Percentiles rank a stretch among this genome's conserved stretches.
phyloP scores from a whole-genome alignment of 352 stramenopile genomes.

The Phytophthora constricta region DNA sequence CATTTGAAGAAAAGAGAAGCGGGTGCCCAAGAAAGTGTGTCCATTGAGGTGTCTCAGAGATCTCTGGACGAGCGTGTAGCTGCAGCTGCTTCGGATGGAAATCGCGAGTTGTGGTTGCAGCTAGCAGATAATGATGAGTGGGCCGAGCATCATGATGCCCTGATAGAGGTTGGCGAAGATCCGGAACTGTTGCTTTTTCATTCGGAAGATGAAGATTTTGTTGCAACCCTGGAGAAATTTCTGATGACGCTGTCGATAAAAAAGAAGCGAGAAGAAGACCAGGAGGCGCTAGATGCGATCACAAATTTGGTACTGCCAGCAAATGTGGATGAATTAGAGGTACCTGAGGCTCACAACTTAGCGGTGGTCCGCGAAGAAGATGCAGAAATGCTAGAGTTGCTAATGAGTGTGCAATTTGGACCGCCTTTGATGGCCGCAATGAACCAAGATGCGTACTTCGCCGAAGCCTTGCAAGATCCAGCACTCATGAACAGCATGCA shows the following conservation, averaged over 20 bases:
- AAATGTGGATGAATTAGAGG: constrained; percentile 30
- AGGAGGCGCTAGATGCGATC: constrained; percentile 22
- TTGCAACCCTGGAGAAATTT: constrained; percentile 43
- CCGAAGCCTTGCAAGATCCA: constrained; percentile 54
- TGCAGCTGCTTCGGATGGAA: constrained; percentile 22
- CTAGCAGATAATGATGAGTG: constrained; percentile 34
- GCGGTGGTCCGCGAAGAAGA: constrained; percentile 15
- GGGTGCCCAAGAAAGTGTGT: not conserved
- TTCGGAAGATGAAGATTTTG: constrained; percentile 55
- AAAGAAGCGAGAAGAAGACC: constrained; percentile 31
- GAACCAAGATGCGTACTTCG: constrained; percentile 65
- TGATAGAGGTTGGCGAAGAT: constrained; percentile 73
- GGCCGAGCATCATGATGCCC: constrained; percentile 37
- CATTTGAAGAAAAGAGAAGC: constrained; percentile 22
- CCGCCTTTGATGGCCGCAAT: constrained; percentile 62
- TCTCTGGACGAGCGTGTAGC: constrained; percentile 53
- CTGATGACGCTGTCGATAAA: constrained; percentile 32
- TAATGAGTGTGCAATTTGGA: constrained; percentile 57
- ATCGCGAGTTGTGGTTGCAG: constrained; percentile 36
- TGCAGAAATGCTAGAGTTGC: constrained; percentile 46
- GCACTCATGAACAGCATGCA: constrained; percentile 66
- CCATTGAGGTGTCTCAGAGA: not conserved
- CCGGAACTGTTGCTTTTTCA: constrained; percentile 76
- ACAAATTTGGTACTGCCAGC: constrained; percentile 23
- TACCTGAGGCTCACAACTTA: not conserved